These are phyloP conservation scores for Plasmodium vinckei DNA, from an alignment of 169 alveolate genomes.

Conservation along the genomic window DNA sequence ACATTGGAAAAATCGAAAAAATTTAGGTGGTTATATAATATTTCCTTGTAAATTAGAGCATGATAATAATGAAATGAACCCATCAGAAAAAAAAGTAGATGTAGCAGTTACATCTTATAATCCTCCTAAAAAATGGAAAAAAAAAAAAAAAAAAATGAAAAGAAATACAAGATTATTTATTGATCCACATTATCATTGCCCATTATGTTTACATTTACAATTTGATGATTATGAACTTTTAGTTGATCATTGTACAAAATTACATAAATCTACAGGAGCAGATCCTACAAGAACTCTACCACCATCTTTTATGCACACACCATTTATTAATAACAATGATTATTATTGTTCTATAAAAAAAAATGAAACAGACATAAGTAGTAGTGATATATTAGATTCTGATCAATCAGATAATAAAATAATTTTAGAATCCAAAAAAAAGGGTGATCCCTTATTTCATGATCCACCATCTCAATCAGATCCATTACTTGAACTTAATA, in stretches of 20 bases:
- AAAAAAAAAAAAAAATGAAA: slow-evolving; percentile 35
- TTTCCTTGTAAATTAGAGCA: slow-evolving; percentile 80
- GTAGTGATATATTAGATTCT: neutral
- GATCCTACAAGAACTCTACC: slow-evolving; percentile 67
- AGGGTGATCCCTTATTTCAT: neutral
- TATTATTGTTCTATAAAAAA: slow-evolving; percentile 43
- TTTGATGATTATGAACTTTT: slow-evolving; percentile 31
- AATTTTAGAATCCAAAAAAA: neutral
- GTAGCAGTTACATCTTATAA: neutral
- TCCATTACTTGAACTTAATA: neutral
- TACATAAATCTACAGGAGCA: slow-evolving; percentile 65
- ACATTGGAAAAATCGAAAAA: slow-evolving; percentile 78
- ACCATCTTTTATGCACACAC: slow-evolving; percentile 47
- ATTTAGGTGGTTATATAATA: slow-evolving; percentile 80
- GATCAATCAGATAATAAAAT: neutral
- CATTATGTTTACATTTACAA: slow-evolving; percentile 34
- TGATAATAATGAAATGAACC: neutral
- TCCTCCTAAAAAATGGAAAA: neutral
- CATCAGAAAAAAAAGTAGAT: neutral
- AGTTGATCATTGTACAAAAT: slow-evolving; percentile 28
- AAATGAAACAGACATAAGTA: slow-evolving; percentile 17
- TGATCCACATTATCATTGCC: slow-evolving; percentile 70
- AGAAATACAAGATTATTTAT: slow-evolving; percentile 31
- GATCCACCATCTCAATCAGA: neutral
- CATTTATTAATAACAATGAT: slow-evolving; percentile 54